phyloP scores from a whole-genome alignment of 441 rosid genomes.

The Francoa sonchifolia region DNA sequence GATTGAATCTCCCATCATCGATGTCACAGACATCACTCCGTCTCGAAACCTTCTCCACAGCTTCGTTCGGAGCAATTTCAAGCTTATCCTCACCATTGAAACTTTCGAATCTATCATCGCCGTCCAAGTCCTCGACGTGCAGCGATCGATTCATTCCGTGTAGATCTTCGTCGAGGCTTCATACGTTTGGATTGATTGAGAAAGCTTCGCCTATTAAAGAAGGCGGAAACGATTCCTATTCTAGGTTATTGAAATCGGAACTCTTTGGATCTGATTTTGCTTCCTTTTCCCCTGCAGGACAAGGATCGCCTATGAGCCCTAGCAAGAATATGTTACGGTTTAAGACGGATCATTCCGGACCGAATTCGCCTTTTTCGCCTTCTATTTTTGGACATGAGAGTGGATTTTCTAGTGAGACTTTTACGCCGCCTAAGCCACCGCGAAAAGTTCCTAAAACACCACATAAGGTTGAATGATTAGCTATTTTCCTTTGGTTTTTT shows the following conservation, averaged over 20 bases:
- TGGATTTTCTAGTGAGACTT: constrained; percentile 48
- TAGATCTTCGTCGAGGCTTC: constrained; percentile 87
- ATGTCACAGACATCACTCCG: constrained; percentile 64
- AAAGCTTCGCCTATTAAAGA: constrained; percentile 76
- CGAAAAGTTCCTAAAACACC: constrained; percentile 95
- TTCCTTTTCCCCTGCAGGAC: constrained; percentile 79
- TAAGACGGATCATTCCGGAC: constrained; percentile 66
- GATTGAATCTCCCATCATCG: constrained; percentile 85
- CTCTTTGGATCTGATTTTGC: constrained; percentile 92
- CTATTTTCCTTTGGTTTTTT: not conserved
- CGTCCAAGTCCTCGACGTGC: constrained; percentile 61
- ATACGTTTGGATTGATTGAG: constrained; percentile 76
- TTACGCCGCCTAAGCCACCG: constrained; percentile 77
- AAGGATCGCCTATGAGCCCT: constrained; percentile 62
- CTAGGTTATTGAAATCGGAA: constrained; percentile 66
- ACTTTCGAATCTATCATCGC: constrained; percentile 58
- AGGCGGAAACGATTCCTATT: constrained; percentile 83
- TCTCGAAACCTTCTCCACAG: constrained; percentile 46
- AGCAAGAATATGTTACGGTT: constrained; percentile 77
- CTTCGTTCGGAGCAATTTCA: constrained; percentile 47
- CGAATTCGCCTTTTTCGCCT: constrained; percentile 77
- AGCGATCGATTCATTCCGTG: constrained; percentile 97
- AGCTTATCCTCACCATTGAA: constrained; percentile 69
- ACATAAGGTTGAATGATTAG: constrained; percentile 55
- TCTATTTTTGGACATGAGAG: constrained; percentile 54